Conservation (phyloP, 768 basidiomycete genomes). For the Dacryopinax spathularia region DNA sequence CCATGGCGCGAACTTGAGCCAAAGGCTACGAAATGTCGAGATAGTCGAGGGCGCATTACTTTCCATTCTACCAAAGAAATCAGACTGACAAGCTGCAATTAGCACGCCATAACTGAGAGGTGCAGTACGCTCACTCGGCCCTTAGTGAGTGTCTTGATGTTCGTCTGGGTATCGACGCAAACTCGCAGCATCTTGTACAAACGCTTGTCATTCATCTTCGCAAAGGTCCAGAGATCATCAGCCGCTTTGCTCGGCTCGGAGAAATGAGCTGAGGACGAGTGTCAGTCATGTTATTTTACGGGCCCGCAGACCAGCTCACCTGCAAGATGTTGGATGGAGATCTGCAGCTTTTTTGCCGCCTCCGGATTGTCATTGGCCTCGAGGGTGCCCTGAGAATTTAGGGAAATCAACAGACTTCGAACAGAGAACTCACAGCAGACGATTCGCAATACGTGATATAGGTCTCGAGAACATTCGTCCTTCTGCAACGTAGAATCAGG, state of each 20-base stretch:
- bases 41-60: slow-evolving; percentile 46
- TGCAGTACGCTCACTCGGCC: slow-evolving; percentile 38
- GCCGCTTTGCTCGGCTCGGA: slow-evolving; percentile 57
- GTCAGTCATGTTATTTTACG: background rate
- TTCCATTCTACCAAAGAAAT: slow-evolving; percentile 64
- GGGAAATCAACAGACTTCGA: background rate
- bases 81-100: slow-evolving; percentile 36
- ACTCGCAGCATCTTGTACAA: slow-evolving; percentile 73
- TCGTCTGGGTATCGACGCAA: slow-evolving; percentile 70
- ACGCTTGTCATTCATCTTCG: slow-evolving; percentile 70
- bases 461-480: slow-evolving; percentile 54
- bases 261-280: slow-evolving; percentile 31
- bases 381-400: slow-evolving; percentile 55
- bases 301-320: slow-evolving; percentile 30
- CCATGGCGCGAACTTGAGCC: slow-evolving; percentile 37
- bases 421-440: slow-evolving; percentile 54
- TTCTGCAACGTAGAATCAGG: slow-evolving; percentile 33
- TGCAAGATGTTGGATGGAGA: slow-evolving; percentile 43
- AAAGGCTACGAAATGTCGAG: slow-evolving; percentile 56
- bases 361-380: slow-evolving; percentile 70
- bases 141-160: slow-evolving; percentile 67
- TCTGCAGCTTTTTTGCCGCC: slow-evolving; percentile 41
- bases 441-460: slow-evolving; percentile 61
- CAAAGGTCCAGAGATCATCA: slow-evolving; percentile 71
- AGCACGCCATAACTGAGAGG: background rate